Evolutionary conservation across 2,329 filamentous ascomycete species (phyloP), one percentile per base, ranked within the genome.

Genomic region (Trichoderma sp.): DNA sequence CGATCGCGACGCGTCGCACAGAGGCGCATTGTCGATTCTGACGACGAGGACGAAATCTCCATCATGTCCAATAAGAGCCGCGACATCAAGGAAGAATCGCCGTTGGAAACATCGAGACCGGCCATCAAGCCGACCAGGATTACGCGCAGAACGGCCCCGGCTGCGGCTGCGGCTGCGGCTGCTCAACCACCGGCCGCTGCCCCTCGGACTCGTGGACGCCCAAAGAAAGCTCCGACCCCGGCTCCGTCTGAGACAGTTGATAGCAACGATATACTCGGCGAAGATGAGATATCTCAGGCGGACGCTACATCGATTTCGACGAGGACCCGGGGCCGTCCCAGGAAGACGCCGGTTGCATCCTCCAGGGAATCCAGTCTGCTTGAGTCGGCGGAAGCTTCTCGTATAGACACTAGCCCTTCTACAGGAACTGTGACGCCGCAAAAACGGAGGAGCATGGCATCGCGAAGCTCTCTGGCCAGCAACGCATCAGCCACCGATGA

Each of bases 1-100:
- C 80, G 80, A 67, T 75, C 79, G 64, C 74, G 80, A 74, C 79
- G 79, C 75, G 78, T 81, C 68, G 82, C 84, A 42, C 79, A 90
- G 63, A 87, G 92, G 75, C 89, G 90, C 73, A 91, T 96, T 57
- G 82, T 94, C 69, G 93, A 96, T 71, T 93, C 89, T 9, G 92
- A 94, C 50, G 92, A 96, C 68, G 91, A 93, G 67, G 88, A 91
- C 71, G 83, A 87, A 65, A 79, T 84, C 45, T 82, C 86, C 73
- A 82, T 85, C 70, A 83, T 87, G 74, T 84, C 86, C 61, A 81
- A 76, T 50, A 77, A 72, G 53, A 77, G 87, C 17, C 85, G 90
- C 32, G 87, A 90, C 4, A 84, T 81, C 59, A 91, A 92, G 71
- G 90, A 94, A 59, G 92, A 97, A 59, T 95, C 93, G 74, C 91